Percentiles rank a stretch among this genome's conserved stretches.
phyloP scores from a whole-genome alignment of 148 eudicot genomes.

The Nepenthes mirabilis region DNA sequence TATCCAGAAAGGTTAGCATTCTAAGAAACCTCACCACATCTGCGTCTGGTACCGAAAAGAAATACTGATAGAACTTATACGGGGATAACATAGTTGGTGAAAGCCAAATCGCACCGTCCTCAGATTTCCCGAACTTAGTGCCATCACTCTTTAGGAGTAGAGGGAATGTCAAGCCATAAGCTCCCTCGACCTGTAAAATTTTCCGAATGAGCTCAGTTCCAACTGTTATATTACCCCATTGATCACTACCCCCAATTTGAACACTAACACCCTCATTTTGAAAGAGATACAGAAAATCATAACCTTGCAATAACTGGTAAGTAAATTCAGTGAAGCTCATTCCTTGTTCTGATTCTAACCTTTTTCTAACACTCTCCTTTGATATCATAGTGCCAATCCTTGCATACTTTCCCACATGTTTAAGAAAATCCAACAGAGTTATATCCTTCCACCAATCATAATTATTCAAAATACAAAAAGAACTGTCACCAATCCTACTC shows the following conservation, averaged over 20 bases:
- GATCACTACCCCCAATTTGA: conserved; percentile 93
- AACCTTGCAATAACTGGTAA: conserved; percentile 77
- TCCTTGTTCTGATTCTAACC: conserved; percentile 70
- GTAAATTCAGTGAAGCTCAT: conserved; percentile 87
- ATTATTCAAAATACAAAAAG: conserved; percentile 51
- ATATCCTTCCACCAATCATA: conserved; percentile 94
- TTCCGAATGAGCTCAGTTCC: conserved; percentile 79
- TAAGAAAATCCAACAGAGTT: conserved; percentile 62
- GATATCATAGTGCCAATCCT: conserved; percentile 82
- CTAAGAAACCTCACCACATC: conserved; percentile 71
- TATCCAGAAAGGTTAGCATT: conserved; percentile 52
- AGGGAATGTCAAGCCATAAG: conserved; percentile 76
- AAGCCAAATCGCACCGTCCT: conserved; percentile 87
- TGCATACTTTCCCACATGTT: conserved; percentile 53
- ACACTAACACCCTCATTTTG: conserved; percentile 44
- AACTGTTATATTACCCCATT: conserved; percentile 93
- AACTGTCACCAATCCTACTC: conserved; percentile 6
- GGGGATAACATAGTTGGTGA: conserved; percentile 64
- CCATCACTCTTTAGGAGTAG: conserved; percentile 79
- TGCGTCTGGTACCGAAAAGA: conserved; percentile 53
- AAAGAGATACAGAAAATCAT: conserved; percentile 63
- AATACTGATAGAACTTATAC: conserved; percentile 82
- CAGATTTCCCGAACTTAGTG: conserved; percentile 77
- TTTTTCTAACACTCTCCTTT: conserved; percentile 65
- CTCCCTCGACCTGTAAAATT: conserved; percentile 37